Evolutionary conservation across 163 green algal genomes (phyloP), one percentile per base, ranked within the genome.

Genomic region (Scenedesmus sp.): DNA sequence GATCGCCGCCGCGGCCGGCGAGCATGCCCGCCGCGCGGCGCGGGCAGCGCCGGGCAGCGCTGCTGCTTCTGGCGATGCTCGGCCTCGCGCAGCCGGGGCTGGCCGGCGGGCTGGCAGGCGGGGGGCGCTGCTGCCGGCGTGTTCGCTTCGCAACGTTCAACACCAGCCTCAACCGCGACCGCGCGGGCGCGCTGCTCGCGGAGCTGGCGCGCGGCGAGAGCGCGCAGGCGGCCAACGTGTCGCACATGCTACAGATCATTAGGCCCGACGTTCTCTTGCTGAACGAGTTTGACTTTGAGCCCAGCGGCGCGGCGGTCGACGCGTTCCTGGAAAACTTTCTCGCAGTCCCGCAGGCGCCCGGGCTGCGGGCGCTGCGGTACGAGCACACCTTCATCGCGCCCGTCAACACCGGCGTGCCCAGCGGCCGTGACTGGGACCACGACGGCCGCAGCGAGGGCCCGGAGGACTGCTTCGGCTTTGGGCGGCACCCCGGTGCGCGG

Each of bases 231-330:
- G 34, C 33, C 33, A 54, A 75, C 31, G 33, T 81, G 20, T 63
- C 60, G 13, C 18, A 51, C 5, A 74, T 81, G 31, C 47, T 81
- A 34, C 73, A 81, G 60, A 39, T 36, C 60, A 74, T 81, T 42
- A 14, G 42, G 15, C 73, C 73, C 53, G 73, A 81, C 48, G 60
- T 81, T 29, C 73, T 81, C 20, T 28, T 81, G 60, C 73, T 81
- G 39, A 81, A 81, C 31, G 73, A 81, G 60, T 75, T 81, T 65
- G 73, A 81, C 48, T 81, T 66, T 28, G 50, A 65, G 20, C 42
- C 73, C 13, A 13, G 54, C 1, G 7, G 10, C 13, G 29, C 31
- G 24, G 73, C 62, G 51, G 60, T 75, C 39, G 15, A 42, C 5
- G 48, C 51, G 3, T 75, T 81, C 29, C 73, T 65, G 29, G 36